Evolutionary conservation across 2,329 filamentous ascomycete species (phyloP), one percentile per base, ranked within the genome.

Genomic region (Aaosphaeria pasadenensis): DNA sequence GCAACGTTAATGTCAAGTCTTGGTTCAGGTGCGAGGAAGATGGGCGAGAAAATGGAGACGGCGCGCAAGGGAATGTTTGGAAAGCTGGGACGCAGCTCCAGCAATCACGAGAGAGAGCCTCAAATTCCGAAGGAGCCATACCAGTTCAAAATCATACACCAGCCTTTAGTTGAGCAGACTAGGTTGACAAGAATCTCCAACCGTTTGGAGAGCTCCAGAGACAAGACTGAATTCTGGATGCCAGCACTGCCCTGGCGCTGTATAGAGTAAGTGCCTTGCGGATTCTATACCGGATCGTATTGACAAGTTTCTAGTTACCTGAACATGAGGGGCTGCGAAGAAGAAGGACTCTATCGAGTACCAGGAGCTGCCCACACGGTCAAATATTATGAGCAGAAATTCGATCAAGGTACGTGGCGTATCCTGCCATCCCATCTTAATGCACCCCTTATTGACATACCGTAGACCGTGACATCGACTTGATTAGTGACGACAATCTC

Each of bases 171-270:
- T 29, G 87, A 96, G 67, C 92, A 97, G 72, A 91, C 91, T 5
- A 84, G 92, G n/a, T 77, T 85, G 54, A 96, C 92, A 0, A 83
- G 92, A 54, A 96, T 97, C 65, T 95, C 91, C 6, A 95, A 92
- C 71, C 84, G 87, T 30, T 76, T 97, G 39, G 89, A 95, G 63
- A 84, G 88, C 51, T 96, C 91, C 7, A 83, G 86, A 53, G 92
- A 97, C 65, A 96, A 96, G 77, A 97, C 92, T 0, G 92, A 96
- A 64, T 97, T 95, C 65, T 97, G 92, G 92, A 96, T 97, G 91
- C 92, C 92, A 9, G 89, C 91, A 5, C 86, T 97, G 49, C 91
- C 92, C 0, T 96, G 92, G 88, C 82, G 92, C 54, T 95, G 91
- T 49, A 96, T 97, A 56, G 92, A 97, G 78, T 84, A 73, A 64